These are phyloP conservation scores for Iberis amara DNA, from an alignment of 441 rosid genomes.

Conservation along the genomic window DNA sequence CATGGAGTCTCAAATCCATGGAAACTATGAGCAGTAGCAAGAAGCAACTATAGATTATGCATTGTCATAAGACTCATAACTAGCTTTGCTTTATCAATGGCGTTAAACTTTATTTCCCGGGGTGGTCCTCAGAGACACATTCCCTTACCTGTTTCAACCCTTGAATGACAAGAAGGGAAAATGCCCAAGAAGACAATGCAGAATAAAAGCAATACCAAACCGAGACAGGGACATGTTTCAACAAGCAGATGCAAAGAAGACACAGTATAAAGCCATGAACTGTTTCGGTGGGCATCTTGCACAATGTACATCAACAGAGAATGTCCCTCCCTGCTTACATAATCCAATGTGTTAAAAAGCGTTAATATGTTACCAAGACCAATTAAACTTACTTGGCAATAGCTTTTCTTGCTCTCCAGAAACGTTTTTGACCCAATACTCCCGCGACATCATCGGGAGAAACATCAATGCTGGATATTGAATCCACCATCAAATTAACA, in stretches of 20 bases:
- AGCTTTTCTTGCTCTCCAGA: constrained; percentile 84
- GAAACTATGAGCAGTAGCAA: too few relatives aligned
- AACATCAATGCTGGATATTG: constrained; percentile 42
- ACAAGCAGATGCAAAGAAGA: constrained; percentile 37
- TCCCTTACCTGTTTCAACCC: constrained; percentile 46
- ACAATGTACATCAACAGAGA: constrained; percentile 41
- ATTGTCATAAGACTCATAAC: constrained; percentile 12
- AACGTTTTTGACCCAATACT: constrained; percentile 73
- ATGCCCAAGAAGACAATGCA: constrained; percentile 32
- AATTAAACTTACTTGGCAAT: constrained; percentile 78
- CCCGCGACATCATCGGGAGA: constrained; percentile 83
- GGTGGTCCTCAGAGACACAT: constrained; percentile 28
- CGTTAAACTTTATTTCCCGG: constrained; percentile 30
- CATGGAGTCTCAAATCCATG: too few relatives aligned
- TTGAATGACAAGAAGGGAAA: constrained; percentile 36
- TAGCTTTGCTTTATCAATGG: constrained; percentile 11
- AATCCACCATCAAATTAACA: constrained; percentile 62
- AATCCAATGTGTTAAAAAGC: constrained; percentile 37
- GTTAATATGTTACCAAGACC: constrained; percentile 37
- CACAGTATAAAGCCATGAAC: constrained; percentile 35
- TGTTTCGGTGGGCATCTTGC: constrained; percentile 54
- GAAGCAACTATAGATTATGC: constrained; percentile 18
- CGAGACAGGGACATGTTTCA: constrained; percentile 47
- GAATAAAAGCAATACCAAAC: constrained; percentile 38
- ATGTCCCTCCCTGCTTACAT: constrained; percentile 53